Conservation (phyloP, 2,329 filamentous ascomycete species). For the Aspergillus pseudonomiae region DNA sequence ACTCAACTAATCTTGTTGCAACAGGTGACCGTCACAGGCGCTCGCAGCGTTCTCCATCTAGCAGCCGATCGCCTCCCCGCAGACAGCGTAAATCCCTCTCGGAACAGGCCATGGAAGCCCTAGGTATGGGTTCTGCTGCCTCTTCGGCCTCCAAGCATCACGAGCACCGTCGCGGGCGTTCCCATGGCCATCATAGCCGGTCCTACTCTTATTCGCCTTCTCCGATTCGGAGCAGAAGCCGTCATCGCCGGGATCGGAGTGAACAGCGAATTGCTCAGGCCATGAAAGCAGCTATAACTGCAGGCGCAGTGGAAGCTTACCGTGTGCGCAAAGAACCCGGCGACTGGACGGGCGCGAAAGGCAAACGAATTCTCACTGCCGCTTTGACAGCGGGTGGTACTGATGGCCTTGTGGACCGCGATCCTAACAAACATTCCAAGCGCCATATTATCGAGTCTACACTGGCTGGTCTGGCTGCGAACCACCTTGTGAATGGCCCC, state of each 20-base stretch:
- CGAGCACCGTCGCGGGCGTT: constrained; percentile 53
- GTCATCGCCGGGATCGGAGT: constrained; percentile 54
- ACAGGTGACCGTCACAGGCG: constrained; percentile 36
- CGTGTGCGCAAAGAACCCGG: constrained; percentile 86
- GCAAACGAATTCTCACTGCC: constrained; percentile 86
- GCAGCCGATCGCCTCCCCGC: constrained; percentile 43
- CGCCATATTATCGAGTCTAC: constrained; percentile 84
- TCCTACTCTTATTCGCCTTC: constrained; percentile 55
- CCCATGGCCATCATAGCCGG: constrained; percentile 37
- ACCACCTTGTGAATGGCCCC: constrained; percentile 81
- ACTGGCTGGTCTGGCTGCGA: constrained; percentile 83
- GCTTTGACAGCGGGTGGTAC: constrained; percentile 84
- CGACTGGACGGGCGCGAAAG: constrained; percentile 87
- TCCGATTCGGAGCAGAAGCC: constrained; percentile 55
- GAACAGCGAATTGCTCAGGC: constrained; percentile 75
- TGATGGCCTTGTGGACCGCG: constrained; percentile 70
- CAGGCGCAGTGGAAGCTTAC: constrained; percentile 90
- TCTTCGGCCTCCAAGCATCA: constrained; percentile 42
- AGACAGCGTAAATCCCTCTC: constrained; percentile 51
- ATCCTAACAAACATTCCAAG: constrained; percentile 74
- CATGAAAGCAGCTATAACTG: constrained; percentile 85
- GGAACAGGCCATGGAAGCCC: constrained; percentile 55
- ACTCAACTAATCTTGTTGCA: constrained; percentile 7
- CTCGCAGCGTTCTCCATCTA: constrained; percentile 39
- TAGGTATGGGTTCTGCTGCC: constrained; percentile 60